Base-by-base conservation (phyloP, 2,329 filamentous ascomycete genomes). In the Ophiocordyceps camponoti-floridani region DNA sequence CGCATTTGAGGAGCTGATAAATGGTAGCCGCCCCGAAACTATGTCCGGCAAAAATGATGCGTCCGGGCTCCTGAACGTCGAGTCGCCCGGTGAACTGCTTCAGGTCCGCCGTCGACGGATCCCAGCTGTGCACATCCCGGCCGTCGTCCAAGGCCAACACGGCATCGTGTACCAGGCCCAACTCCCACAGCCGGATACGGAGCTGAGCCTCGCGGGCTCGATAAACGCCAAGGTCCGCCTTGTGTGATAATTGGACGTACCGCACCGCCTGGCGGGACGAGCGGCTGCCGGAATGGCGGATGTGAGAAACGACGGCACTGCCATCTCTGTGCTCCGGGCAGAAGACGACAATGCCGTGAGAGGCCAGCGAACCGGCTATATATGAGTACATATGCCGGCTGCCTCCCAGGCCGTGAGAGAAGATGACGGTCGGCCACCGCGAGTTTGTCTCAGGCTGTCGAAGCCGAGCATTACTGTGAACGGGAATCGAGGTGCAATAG, bases 301-400 rank as follows among this genome's bases (percentile, higher is more conserved):
- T 68, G 51, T 82, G 78, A 0, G 81, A 75, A n/a, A 85, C 69
- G 2, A 85, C 81, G 3, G 82, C 72, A 56, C 82, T 88, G 44
- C 84, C 84, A 54, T 94, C 86, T 41, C 86, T 73, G 56, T 93
- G 86, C 54, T 93, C 86, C 0, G 84, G 77, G 46, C 84, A 86
- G 44, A 89, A 66, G 2, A 93, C 84, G 8, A 91, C 76, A 19
- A 88, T 69, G 38, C 86, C 86, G 54, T 91, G 79, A 18, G 82
- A 86, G 4, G 86, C 83, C 27, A 94, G 64, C 0, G 83, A 84
- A 14, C 83, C 83, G 16, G 74, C 80, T 23, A 93, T 64, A 55
- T 88, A 81, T n/a, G 84, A 89, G 63, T 94, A 94, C 11, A 84
- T 77, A 54, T 91, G 91, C 51, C 84, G 73, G 47, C 76, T 80